These are phyloP conservation scores for Herpomyces periplanetae DNA, from an alignment of 2,329 filamentous ascomycete species.

Conservation along the genomic window DNA sequence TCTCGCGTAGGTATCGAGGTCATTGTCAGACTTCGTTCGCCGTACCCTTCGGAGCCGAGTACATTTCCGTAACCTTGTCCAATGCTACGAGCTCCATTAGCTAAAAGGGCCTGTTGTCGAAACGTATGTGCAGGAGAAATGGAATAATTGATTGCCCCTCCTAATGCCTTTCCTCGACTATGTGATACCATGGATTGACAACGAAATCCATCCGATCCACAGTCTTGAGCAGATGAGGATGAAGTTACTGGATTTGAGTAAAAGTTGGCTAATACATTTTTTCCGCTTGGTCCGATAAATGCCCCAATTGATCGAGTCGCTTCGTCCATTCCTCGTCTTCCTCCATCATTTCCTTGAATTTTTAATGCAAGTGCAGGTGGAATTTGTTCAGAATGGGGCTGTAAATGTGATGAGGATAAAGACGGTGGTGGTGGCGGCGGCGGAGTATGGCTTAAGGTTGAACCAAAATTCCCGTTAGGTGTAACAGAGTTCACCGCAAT, in stretches of 20 bases:
- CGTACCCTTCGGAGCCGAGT: constrained; percentile 56
- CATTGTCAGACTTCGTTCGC: constrained; percentile 87
- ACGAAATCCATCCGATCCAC: constrained; percentile 33
- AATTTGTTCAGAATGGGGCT: constrained; percentile 6
- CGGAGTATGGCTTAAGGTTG: constrained; percentile 2
- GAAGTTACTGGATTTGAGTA: constrained; percentile 10
- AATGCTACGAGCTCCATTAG: constrained; percentile 30
- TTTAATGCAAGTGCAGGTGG: constrained; percentile 8
- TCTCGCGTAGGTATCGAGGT: constrained; percentile 42
- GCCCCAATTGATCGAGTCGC: too few relatives aligned
- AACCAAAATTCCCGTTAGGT: constrained; percentile 4
- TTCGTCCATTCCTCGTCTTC: too few relatives aligned
- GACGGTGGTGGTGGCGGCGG: constrained; percentile 7
- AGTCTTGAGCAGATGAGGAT: constrained; percentile 18
- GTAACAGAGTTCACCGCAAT: too few relatives aligned
- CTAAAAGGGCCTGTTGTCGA: constrained; percentile 33
- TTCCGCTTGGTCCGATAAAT: constrained; percentile 2
- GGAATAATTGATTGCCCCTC: constrained; percentile 18
- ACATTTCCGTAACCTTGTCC: constrained; percentile 75
- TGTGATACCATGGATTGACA: constrained; percentile 64
- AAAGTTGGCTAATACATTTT: constrained; percentile 6
- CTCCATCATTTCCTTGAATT: too few relatives aligned
- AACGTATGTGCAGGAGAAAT: constrained; percentile 28
- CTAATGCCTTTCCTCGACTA: constrained; percentile 16
- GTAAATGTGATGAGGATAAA: constrained; percentile 8